phyloP scores from a whole-genome alignment of 371 early-diverging fungal genomes.

The Rhizomucor miehei region DNA sequence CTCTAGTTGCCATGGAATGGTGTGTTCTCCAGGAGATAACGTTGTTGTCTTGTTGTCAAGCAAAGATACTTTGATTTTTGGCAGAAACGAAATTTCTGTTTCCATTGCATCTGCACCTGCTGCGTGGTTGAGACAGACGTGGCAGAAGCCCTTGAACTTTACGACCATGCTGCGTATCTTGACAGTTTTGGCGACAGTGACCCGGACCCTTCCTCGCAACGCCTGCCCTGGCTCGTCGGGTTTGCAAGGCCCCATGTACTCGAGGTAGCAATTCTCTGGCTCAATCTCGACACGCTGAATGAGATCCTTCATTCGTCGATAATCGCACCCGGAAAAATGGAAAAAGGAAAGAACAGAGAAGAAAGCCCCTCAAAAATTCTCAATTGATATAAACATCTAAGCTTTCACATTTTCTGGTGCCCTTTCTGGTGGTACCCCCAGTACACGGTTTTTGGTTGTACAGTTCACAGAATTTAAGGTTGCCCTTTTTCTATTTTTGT shows the following conservation, averaged over 20 bases:
- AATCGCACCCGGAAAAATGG: no score
- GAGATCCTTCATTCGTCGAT: conserved; percentile 35
- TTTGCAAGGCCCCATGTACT: conserved; percentile 37
- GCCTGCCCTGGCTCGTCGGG: conserved; percentile 8
- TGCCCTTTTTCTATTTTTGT: background rate
- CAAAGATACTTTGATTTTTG: conserved; percentile 30
- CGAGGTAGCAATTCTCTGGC: conserved; percentile 30
- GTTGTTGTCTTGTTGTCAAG: conserved; percentile 20
- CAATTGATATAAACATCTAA: no score
- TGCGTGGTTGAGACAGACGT: conserved; percentile 13
- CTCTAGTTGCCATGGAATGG: conserved; percentile 31
- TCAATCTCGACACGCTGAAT: conserved; percentile 37
- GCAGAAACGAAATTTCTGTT: conserved; percentile 19
- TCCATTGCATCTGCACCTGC: conserved; percentile 10
- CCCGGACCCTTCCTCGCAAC: conserved; percentile 29
- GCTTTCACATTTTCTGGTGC: no score
- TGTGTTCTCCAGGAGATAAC: conserved; percentile 29
- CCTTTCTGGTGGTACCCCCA: no score
- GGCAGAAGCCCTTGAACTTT: conserved; percentile 45
- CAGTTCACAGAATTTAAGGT: no score
- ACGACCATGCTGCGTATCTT: conserved; percentile 36
- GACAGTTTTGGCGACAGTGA: conserved; percentile 26
- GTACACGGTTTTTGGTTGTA: no score
- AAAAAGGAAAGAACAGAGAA: no score
- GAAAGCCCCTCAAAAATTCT: no score